These are phyloP conservation scores for Laetiporus sulphureus DNA, from an alignment of 1,284 basidiomycete genomes.

Conservation along the genomic window DNA sequence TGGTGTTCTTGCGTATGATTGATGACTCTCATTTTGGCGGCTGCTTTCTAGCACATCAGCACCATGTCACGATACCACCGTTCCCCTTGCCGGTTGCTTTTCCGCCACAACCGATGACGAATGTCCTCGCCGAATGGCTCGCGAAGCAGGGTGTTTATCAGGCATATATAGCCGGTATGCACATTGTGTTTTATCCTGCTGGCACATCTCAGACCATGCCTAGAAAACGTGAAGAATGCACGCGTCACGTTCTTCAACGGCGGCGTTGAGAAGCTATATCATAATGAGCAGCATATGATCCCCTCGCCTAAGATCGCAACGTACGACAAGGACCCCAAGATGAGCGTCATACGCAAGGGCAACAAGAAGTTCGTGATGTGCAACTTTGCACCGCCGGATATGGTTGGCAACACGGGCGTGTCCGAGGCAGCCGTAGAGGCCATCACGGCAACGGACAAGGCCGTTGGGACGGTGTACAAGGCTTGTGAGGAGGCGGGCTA, in stretches of 20 bases:
- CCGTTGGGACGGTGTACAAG: too few species aligned
- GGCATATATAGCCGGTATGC: constrained; percentile 74
- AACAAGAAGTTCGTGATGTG: constrained; percentile 89
- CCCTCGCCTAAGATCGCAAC: constrained; percentile 86
- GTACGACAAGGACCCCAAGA: constrained; percentile 83
- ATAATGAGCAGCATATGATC: constrained; percentile 82
- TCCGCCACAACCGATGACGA: constrained; percentile 85
- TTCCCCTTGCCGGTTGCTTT: constrained; percentile 82
- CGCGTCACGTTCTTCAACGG: constrained; percentile 98
- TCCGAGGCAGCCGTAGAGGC: constrained; percentile 86
- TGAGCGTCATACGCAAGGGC: constrained; percentile 72
- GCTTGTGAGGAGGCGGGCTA: too few species aligned
- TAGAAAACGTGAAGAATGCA: constrained; percentile 93
- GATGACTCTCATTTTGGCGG: constrained; percentile 7
- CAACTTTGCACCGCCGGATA: constrained; percentile 93
- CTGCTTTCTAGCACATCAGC: constrained; percentile 26
- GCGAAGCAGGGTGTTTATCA: constrained; percentile 74
- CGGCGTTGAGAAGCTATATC: constrained; percentile 86
- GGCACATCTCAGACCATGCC: constrained; percentile 5
- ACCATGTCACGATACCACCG: too few species aligned
- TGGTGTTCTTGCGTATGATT: constrained; percentile 72
- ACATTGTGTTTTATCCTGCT: background rate
- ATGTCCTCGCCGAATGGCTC: constrained; percentile 89
- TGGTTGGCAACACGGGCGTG: constrained; percentile 90
- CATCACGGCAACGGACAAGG: too few species aligned